These are phyloP conservation scores for Aspergillus biplanus DNA, from an alignment of 495 filamentous ascomycete species.

Conservation along the genomic window DNA sequence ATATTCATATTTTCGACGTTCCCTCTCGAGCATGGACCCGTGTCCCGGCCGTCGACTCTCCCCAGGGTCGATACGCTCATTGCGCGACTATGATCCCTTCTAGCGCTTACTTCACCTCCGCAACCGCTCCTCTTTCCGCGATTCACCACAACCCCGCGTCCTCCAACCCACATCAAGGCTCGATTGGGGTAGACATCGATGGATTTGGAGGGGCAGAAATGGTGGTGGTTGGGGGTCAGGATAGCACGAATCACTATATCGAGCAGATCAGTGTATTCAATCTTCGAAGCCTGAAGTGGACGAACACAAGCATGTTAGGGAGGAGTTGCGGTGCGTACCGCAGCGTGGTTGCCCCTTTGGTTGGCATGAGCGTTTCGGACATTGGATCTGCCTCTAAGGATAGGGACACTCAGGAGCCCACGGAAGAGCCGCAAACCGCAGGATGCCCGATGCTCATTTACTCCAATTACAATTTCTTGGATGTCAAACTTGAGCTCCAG, in stretches of 20 bases:
- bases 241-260: slow-evolving; percentile 97
- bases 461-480: slow-evolving; percentile 98
- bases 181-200: slow-evolving; percentile 83
- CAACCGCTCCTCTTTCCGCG: slow-evolving; percentile 79
- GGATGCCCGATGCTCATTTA: slow-evolving; percentile 93
- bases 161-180: slow-evolving; percentile 78
- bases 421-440: slow-evolving; percentile 49
- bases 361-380: slow-evolving; percentile 66
- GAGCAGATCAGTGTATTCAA: slow-evolving; percentile 99
- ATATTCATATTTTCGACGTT: slow-evolving; percentile 97
- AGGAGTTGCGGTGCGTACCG: slow-evolving; percentile 95
- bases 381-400: slow-evolving; percentile 62
- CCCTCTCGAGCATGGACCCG: slow-evolving; percentile 81
- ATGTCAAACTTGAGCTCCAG: slow-evolving; percentile 94
- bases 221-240: slow-evolving; percentile 95
- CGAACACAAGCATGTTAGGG: slow-evolving; percentile 78
- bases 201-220: slow-evolving; percentile 93
- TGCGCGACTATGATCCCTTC: slow-evolving; percentile 93
- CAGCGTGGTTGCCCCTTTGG: slow-evolving; percentile 87
- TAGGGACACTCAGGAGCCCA: slow-evolving; percentile 40
- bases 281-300: slow-evolving; percentile 94
- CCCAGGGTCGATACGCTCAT: slow-evolving; percentile 94
- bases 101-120: slow-evolving; percentile 80
- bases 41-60: slow-evolving; percentile 77
- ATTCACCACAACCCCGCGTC: slow-evolving; percentile 86